These are phyloP conservation scores for Podospora conica DNA, from an alignment of 495 filamentous ascomycete genomes.

Conservation along the genomic window DNA sequence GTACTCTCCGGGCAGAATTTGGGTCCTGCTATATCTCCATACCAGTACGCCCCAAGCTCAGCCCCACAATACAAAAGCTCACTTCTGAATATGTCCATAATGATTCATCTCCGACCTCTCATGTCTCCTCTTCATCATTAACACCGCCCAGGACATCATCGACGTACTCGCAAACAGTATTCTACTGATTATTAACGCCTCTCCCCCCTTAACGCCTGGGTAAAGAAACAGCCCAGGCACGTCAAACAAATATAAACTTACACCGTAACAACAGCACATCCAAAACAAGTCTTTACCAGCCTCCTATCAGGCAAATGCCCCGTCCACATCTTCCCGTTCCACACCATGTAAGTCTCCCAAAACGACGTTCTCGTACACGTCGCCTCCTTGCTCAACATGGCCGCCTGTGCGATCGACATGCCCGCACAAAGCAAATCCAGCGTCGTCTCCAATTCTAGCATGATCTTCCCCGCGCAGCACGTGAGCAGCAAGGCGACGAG, in stretches of 20 bases:
- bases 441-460: slow-evolving; percentile 1
- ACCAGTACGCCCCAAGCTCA: too few species aligned
- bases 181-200: too few species aligned
- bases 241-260: too few species aligned
- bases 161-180: neutral
- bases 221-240: too few species aligned
- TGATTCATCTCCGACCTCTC: neutral
- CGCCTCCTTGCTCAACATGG: slow-evolving; percentile 2
- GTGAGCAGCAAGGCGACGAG: slow-evolving; percentile 2
- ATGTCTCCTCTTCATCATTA: neutral
- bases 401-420: slow-evolving; percentile 1
- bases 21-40: too few species aligned
- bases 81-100: too few species aligned
- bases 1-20: too few species aligned
- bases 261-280: neutral
- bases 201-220: too few species aligned
- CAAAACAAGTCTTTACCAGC: neutral
- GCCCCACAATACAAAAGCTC: too few species aligned
- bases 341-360: neutral
- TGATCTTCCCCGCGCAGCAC: neutral
- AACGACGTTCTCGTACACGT: neutral
- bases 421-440: neutral
- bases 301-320: neutral
- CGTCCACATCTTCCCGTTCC: neutral
- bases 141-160: neutral